Base-by-base conservation (phyloP, 345 rosid species). In the Nephelium lappaceum region DNA sequence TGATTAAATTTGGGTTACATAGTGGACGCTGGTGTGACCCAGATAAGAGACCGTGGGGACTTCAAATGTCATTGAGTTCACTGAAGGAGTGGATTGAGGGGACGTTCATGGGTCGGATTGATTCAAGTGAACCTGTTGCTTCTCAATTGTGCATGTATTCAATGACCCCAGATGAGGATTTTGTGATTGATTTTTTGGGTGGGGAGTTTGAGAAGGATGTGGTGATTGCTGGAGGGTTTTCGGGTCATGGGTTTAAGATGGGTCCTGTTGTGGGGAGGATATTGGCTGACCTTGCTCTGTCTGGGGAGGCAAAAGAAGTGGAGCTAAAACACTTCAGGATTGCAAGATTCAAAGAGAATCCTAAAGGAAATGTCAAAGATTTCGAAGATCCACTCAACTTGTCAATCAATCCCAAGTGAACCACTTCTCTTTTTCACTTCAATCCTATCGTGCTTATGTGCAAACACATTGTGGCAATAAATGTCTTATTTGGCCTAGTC, bases 211-310 rank as follows among this genome's bases (percentile, higher is more conserved):
- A 92, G 77, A 84, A 80, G 78, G 97, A 92, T 69, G 96, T 92
- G 81, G 93, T 88, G 63, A 58, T 93, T 0, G 97, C 86, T 0
- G 97, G 92, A 0, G 99, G 98, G 58, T 95, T 93, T 83, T 95
- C 98, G 0, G 98, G 96, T 49, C 99, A 95, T 45, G 99, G 99
- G 5, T 93, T 95, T 79, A 93, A 95, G 92, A 93, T 93, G 98
- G 94, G 90, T 0, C 97, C 98, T 0, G 81, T 78, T 0, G 86
- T 92, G 18, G 98, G 97, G 38, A 86, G 88, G 90, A 85, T 93
- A 25, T 27, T 95, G 76, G 89, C 89, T 11, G 97, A 93, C 23
- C 81, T 95, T 39, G 97, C 72, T 38, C 81, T 83, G 7, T 23
- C 25, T 2, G 99, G 93, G 47, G 89, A 82, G 76, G 81, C 86